Percentiles rank a stretch among this genome's conserved stretches.
These are phyloP conservation scores for Aspergillus mulundensis DNA, from an alignment of 495 filamentous ascomycete genomes.

Conservation along the genomic window DNA sequence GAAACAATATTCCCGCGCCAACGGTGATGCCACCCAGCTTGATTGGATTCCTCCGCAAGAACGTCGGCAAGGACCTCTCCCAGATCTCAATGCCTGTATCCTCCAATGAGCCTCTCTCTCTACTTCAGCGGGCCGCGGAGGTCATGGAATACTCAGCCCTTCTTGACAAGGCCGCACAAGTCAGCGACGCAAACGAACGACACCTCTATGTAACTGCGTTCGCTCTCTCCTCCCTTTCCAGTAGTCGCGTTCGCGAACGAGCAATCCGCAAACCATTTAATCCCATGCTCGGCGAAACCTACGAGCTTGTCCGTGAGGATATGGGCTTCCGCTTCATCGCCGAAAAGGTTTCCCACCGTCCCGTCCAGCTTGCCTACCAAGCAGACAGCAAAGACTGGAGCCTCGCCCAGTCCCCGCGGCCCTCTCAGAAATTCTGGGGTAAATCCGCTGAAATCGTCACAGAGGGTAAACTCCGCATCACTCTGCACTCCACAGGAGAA, in stretches of 20 bases:
- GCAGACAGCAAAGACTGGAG: conserved; percentile 82
- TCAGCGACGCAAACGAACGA: conserved; percentile 58
- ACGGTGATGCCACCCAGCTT: conserved; percentile 80
- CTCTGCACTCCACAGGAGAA: conserved; percentile 66
- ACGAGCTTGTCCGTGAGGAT: conserved; percentile 85
- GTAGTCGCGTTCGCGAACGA: conserved; percentile 76
- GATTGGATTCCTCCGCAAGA: conserved; percentile 92
- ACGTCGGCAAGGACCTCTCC: conserved; percentile 94
- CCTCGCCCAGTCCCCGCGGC: conserved; percentile 78
- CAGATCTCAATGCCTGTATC: conserved; percentile 97
- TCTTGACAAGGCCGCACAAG: conserved; percentile 67
- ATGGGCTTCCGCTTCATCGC: conserved; percentile 83
- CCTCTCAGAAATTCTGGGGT: conserved; percentile 97
- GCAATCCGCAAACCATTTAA: conserved; percentile 98
- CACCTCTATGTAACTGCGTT: conserved; percentile 85
- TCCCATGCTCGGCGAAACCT: conserved; percentile 95
- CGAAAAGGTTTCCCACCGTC: conserved; percentile 90
- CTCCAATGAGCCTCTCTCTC: conserved; percentile 86
- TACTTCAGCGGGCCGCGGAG: conserved; percentile 84
- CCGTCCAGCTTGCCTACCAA: conserved; percentile 88
- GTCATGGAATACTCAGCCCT: conserved; percentile 84
- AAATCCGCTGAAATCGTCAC: conserved; percentile 92
- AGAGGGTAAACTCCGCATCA: conserved; percentile 76
- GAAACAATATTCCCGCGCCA: conserved; percentile 64
- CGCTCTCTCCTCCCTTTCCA: conserved; percentile 78